Conservation (phyloP, 176 grass and related monocot genomes). For the Triticum monococcum region DNA sequence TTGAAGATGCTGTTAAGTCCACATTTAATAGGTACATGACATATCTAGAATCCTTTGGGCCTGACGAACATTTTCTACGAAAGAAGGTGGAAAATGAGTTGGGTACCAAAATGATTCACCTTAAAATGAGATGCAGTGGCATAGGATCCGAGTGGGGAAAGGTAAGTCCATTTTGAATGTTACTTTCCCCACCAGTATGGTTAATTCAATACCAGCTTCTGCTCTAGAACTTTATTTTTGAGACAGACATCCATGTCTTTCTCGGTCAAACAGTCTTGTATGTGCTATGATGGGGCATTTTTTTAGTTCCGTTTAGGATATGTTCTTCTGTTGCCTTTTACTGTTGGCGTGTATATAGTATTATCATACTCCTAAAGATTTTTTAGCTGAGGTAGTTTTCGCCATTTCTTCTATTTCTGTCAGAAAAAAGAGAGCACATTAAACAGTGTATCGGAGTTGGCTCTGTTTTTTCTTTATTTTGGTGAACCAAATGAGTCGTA, state of each 20-base stretch:
- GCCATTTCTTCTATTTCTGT: background rate
- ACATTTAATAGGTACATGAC: constrained; percentile 73
- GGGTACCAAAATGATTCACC: constrained; percentile 96
- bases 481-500: background rate
- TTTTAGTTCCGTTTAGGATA: background rate
- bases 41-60: constrained; percentile 85
- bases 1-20: constrained; percentile 87
- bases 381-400: background rate
- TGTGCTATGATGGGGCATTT: background rate
- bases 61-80: constrained; percentile 64
- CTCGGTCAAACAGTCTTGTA: background rate
- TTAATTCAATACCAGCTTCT: background rate
- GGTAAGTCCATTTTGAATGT: constrained; percentile 34
- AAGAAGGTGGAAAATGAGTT: constrained; percentile 96
- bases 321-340: background rate
- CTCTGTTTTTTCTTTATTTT: background rate
- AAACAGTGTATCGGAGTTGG: background rate
- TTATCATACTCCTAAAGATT: background rate
- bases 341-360: background rate
- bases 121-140: constrained; percentile 95
- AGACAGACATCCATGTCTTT: background rate
- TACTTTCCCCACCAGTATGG: background rate
- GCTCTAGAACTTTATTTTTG: background rate
- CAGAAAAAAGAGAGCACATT: background rate
- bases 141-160: constrained; percentile 92